These are phyloP conservation scores for Gorgonomyces haynaldii DNA, from an alignment of 192 early-diverging fungal genomes.

Conservation along the genomic window DNA sequence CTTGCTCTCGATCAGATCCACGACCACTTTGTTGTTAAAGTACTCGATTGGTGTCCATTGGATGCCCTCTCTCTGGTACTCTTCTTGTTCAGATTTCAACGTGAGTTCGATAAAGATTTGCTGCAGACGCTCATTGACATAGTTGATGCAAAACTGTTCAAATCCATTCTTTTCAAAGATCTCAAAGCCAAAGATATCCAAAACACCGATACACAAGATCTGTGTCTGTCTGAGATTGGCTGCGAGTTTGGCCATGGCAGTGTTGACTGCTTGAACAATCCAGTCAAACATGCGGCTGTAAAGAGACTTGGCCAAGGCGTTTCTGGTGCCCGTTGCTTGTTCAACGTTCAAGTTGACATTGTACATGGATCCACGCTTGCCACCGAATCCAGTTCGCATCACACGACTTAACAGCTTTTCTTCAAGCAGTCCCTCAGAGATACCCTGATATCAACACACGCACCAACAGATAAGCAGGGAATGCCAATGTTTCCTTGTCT, in stretches of 20 bases:
- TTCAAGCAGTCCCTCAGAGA: conserved; percentile 23
- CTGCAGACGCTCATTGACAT: conserved; percentile 93
- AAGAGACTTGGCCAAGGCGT: conserved; percentile 81
- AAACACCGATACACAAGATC: conserved; percentile 64
- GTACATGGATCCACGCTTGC: conserved; percentile 35
- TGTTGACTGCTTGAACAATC: conserved; percentile 88
- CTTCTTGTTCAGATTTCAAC: conserved; percentile 96
- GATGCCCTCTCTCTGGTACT: conserved; percentile 91
- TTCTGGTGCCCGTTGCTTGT: conserved; percentile 80
- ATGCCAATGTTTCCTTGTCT: conserved; percentile 27
- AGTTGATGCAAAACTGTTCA: conserved; percentile 99
- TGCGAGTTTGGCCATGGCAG: conserved; percentile 51
- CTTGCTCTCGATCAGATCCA: conserved; percentile 94
- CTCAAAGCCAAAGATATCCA: conserved; percentile 97
- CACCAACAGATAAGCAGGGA: conserved; percentile 42
- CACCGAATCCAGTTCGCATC: conserved; percentile 42
- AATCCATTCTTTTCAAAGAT: conserved; percentile 91
- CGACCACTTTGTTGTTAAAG: conserved; percentile 99
- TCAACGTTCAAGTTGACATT: conserved; percentile 79
- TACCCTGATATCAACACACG: conserved; percentile 9
- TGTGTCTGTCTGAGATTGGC: conserved; percentile 41
- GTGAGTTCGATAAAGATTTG: conserved; percentile 99
- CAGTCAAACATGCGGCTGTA: conserved; percentile 95
- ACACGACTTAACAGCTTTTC: conserved; percentile 27
- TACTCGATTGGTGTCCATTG: conserved; percentile 98